phyloP scores from a whole-genome alignment of 495 filamentous ascomycete genomes.

The Neohortaea acidophila region DNA sequence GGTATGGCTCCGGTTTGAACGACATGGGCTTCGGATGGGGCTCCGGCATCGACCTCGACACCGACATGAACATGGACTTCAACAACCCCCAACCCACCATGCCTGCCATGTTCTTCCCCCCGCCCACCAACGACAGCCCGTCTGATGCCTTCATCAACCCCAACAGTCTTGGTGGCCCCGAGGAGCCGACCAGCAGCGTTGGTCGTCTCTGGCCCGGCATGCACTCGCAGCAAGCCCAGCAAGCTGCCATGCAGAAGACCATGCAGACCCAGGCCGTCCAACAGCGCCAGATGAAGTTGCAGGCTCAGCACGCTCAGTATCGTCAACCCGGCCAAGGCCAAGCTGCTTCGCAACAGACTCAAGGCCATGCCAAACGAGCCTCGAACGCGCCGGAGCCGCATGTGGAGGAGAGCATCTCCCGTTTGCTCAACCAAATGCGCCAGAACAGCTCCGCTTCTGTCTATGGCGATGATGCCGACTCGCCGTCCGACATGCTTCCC shows the following conservation, averaged over 20 bases:
- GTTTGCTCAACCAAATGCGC: conserved; percentile 70
- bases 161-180: conserved; percentile 47
- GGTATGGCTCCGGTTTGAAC: conserved; percentile 31
- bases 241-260: conserved; percentile 47
- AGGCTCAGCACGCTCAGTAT: conserved; percentile 42
- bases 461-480: conserved; percentile 35
- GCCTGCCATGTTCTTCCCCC: conserved; percentile 33
- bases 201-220: conserved; percentile 75
- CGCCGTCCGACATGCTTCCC: conserved; percentile 36
- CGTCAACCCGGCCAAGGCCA: conserved; percentile 19
- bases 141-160: conserved; percentile 49
- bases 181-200: conserved; percentile 38
- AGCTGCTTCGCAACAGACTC: conserved; percentile 9
- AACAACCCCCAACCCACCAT: conserved; percentile 36
- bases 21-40: conserved; percentile 29
- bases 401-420: conserved; percentile 73
- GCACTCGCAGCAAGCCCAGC: conserved; percentile 75
- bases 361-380: conserved; percentile 28
- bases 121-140: conserved; percentile 13
- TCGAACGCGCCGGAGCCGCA: conserved; percentile 45
- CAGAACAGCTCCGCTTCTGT: conserved; percentile 41
- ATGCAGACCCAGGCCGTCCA: conserved; percentile 49
- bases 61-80: conserved; percentile 38
- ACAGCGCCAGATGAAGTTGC: conserved; percentile 46
- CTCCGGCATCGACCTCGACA: conserved; percentile 31